Evolutionary conservation across 2,329 filamentous ascomycete species (phyloP).

Genomic region (Cladosporium phlei): DNA sequence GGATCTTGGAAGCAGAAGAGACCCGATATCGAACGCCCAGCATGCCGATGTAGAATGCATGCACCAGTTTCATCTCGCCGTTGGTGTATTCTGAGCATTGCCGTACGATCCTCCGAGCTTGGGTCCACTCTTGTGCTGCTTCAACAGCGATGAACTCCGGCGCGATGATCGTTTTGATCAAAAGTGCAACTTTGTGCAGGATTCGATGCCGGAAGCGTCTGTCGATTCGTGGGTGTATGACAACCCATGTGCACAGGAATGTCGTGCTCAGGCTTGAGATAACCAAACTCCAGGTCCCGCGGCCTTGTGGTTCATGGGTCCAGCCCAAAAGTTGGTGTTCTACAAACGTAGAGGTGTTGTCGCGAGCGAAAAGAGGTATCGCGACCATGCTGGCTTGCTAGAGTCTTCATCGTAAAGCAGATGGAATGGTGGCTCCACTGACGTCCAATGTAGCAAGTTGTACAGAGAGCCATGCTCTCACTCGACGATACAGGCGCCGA

Average conservation of each 20-base stretch:
- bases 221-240: conserved; percentile 34
- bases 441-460: too few relatives aligned
- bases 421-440: too few relatives aligned
- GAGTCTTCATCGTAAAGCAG: too few relatives aligned
- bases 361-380: too few relatives aligned
- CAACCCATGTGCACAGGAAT: conserved; percentile 35
- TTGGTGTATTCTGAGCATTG: conserved; percentile 23
- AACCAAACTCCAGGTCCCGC: conserved; percentile 33
- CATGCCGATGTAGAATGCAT: conserved; percentile 35
- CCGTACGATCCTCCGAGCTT: conserved; percentile 29
- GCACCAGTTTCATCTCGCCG: conserved; percentile 26
- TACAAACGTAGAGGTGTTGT: neutral
- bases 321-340: conserved; percentile 26
- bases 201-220: conserved; percentile 18
- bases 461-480: too few relatives aligned
- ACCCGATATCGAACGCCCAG: conserved; percentile 31
- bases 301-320: conserved; percentile 27
- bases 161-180: conserved; percentile 31
- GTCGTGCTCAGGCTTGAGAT: conserved; percentile 31
- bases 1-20: conserved; percentile 3
- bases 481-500: too few relatives aligned
- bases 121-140: conserved; percentile 34
- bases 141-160: conserved; percentile 35
- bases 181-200: conserved; percentile 28
- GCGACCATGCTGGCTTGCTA: too few relatives aligned